Evolutionary conservation across 2,329 filamentous ascomycete genomes (phyloP), one percentile per base, ranked within the genome.

Genomic region (Endothia cerciana): DNA sequence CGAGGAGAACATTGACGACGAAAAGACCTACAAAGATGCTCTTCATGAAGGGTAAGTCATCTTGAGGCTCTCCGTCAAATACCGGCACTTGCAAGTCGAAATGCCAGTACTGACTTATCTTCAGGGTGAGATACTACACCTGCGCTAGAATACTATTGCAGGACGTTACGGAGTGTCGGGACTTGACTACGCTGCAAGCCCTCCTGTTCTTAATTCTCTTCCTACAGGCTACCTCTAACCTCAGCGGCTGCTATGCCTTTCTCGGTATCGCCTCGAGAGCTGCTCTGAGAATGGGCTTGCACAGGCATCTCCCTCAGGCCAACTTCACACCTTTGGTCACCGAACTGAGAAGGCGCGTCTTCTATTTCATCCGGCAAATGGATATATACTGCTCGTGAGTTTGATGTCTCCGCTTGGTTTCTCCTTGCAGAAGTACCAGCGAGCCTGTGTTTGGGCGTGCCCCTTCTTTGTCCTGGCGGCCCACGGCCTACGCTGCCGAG

Each of bases 181-280:
- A 94, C 73, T 80, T 94, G 53, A 85, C 83, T 25, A 91, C 91
- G 1, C 79, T 94, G 10, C 91, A 95, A 75, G 87, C 90, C 2
- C 83, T 95, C 7, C 79, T 93, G 25, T 93, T 92, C 74, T 91
- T 93, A 84, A 90, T 93, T 59, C 80, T 94, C 2, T 95, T 94
- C 73, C 82, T 94, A 1, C 92, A 95, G 73, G 88, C 90, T 2
- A 91, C 92, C 1, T 91, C 91, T 11, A 92, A 92, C 73, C 79
- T 94, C 38, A 91, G 89, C 73, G 90, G 88, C 11, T 94, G 91
- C 74, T 94, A 94, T 76, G 87, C 91, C 0, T 93, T 92, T 71
- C 85, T 94, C 58, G 91, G 91, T 7, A 90, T 94, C 71, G 91
- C 91, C 2, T 80, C 94, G 59, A 86, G 91, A 60, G 90, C 90